Evolutionary conservation across 331 rosid genomes (phyloP).

Genomic region (Telfairia occidentalis): DNA sequence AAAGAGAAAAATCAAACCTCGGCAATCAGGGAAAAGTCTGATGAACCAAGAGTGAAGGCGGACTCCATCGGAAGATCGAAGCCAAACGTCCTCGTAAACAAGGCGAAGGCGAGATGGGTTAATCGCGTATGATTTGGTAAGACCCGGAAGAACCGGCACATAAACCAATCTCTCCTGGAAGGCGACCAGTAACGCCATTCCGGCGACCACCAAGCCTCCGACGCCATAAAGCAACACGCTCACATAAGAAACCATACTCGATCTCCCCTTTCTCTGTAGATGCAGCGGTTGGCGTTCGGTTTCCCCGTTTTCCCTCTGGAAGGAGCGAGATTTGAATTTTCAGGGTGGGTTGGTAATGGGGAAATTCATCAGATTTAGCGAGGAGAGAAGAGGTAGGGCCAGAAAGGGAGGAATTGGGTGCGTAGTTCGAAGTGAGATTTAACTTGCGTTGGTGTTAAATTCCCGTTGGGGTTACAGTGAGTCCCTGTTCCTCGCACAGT

Average conservation of each 20-base stretch:
- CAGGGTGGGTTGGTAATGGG: not conserved
- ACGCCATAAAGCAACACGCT: conserved; percentile 59
- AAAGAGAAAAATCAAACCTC: conserved; percentile 36
- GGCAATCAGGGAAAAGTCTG: conserved; percentile 66
- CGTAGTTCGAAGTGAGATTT: not conserved
- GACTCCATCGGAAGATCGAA: conserved; percentile 74
- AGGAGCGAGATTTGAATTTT: not conserved
- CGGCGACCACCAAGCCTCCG: conserved; percentile 75
- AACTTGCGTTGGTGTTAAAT: not conserved
- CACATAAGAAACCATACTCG: conserved; percentile 61
- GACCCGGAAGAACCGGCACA: conserved; percentile 86
- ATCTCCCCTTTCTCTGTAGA: too few species aligned
- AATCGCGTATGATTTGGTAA: conserved; percentile 65
- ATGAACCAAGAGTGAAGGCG: conserved; percentile 97
- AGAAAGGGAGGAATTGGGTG: not conserved
- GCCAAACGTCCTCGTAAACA: conserved; percentile 75
- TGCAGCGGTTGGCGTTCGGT: not conserved
- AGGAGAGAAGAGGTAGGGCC: not conserved
- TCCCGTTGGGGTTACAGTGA: not conserved
- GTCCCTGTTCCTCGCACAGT: not conserved
- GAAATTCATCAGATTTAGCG: not conserved
- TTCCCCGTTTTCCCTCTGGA: not conserved
- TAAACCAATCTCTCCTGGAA: conserved; percentile 83
- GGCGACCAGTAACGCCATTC: conserved; percentile 86
- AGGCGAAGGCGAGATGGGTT: conserved; percentile 80